A percentile compares a stretch with the other conserved stretches of the same genome.
These are phyloP conservation scores for Pholiota microspora DNA, from an alignment of 768 basidiomycete genomes.

Conservation along the genomic window DNA sequence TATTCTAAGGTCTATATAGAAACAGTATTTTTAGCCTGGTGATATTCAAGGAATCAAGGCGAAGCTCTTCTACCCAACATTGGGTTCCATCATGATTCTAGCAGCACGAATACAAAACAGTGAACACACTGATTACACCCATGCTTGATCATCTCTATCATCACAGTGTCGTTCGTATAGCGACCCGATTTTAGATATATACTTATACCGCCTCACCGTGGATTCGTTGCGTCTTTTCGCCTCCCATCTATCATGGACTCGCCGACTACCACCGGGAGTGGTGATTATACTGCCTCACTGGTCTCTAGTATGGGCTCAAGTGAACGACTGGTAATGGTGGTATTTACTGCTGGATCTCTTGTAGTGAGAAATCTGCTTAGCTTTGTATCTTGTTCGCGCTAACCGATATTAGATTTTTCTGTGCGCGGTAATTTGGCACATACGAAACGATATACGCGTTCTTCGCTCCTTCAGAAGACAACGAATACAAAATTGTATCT, in stretches of 20 bases:
- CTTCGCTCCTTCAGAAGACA: background rate
- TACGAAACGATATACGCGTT: conserved; percentile 4
- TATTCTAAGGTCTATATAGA: background rate
- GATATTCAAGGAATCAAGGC: background rate
- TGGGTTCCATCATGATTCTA: background rate
- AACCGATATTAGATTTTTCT: background rate
- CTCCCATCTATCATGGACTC: background rate
- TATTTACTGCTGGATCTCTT: background rate
- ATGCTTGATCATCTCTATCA: background rate
- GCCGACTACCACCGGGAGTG: background rate
- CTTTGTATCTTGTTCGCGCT: background rate
- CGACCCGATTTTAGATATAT: background rate
- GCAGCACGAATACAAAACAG: background rate
- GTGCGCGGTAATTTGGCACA: background rate
- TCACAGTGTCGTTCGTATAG: background rate
- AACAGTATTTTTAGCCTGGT: background rate
- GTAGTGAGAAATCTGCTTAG: background rate
- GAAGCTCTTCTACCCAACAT: background rate
- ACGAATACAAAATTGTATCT: background rate
- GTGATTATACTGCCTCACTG: background rate
- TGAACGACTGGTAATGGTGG: background rate
- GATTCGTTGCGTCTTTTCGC: background rate
- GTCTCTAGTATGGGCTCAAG: background rate
- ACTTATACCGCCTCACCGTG: background rate
- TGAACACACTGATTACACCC: background rate